phyloP scores from a whole-genome alignment of 352 stramenopile genomes.

The Globisporangium apiculatum region DNA sequence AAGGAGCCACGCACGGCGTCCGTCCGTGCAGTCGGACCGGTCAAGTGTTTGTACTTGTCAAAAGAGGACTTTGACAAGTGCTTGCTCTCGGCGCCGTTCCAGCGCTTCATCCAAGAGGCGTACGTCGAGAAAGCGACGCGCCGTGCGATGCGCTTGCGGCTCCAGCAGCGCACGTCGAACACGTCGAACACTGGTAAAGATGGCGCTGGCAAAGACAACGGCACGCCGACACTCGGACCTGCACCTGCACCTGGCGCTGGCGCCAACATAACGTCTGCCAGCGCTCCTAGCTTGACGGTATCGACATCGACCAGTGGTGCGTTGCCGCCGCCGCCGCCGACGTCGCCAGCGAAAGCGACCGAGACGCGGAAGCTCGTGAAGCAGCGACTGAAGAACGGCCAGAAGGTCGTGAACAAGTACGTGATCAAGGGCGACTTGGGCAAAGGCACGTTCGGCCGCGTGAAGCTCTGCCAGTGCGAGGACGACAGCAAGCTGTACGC shows the following conservation, averaged over 20 bases:
- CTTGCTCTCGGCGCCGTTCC: slow-evolving; percentile 73
- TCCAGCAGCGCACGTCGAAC: slow-evolving; percentile 50
- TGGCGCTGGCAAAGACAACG: slow-evolving; percentile 9
- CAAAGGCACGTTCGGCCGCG: slow-evolving; percentile 86
- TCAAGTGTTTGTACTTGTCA: slow-evolving; percentile 83
- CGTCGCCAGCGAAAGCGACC: slow-evolving; percentile 51
- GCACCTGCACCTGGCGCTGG: slow-evolving; percentile 11
- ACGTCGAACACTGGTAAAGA: no score
- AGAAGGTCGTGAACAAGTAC: slow-evolving; percentile 93
- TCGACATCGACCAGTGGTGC: slow-evolving; percentile 9
- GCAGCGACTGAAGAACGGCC: slow-evolving; percentile 73
- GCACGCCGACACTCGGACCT: slow-evolving; percentile 4
- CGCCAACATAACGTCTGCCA: slow-evolving; percentile 12
- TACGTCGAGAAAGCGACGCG: slow-evolving; percentile 84
- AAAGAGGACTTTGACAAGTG: slow-evolving; percentile 88
- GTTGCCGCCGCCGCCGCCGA: slow-evolving; percentile 33
- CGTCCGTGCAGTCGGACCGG: slow-evolving; percentile 64
- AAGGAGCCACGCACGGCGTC: slow-evolving; percentile 80
- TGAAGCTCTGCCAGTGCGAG: slow-evolving; percentile 78
- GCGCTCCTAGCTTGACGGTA: background rate
- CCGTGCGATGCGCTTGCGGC: slow-evolving; percentile 67
- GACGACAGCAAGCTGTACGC: slow-evolving; percentile 78
- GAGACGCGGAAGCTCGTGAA: slow-evolving; percentile 81
- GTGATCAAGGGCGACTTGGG: slow-evolving; percentile 89
- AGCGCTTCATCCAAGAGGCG: slow-evolving; percentile 78